phyloP scores from a whole-genome alignment of 805 yeast genomes.

The Lachancea sp. region DNA sequence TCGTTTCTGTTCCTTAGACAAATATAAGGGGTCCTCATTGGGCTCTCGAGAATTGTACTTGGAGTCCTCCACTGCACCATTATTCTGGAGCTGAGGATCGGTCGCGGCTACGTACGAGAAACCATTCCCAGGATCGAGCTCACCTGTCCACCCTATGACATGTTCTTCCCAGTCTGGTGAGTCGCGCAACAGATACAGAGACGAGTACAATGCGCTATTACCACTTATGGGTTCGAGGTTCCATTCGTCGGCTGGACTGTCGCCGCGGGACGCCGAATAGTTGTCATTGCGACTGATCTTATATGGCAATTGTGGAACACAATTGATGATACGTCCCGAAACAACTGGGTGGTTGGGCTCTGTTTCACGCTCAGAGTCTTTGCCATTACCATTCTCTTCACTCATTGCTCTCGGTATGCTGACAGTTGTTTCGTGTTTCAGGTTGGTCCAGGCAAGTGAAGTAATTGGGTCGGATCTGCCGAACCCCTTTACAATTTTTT shows the following conservation, averaged over 20 bases:
- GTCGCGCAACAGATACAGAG: constrained; percentile 53
- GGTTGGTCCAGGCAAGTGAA: too few relatives aligned
- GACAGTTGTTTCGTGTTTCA: too few relatives aligned
- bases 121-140: constrained; percentile 39
- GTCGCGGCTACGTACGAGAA: constrained; percentile 10
- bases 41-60: constrained; percentile 22
- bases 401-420: background rate
- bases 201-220: constrained; percentile 75
- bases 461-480: too few relatives aligned
- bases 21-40: constrained; percentile 49
- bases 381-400: background rate
- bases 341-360: constrained; percentile 2
- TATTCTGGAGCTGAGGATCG: constrained; percentile 3
- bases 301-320: constrained; percentile 34
- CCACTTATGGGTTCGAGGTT: constrained; percentile 65
- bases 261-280: constrained; percentile 13
- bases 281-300: constrained; percentile 29
- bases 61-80: constrained; percentile 5
- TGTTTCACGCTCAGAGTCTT: background rate
- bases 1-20: constrained; percentile 49
- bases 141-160: constrained; percentile 94
- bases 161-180: constrained; percentile 82
- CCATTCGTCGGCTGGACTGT: constrained; percentile 35
- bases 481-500: too few relatives aligned
- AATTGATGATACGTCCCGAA: constrained; percentile 29